phyloP scores from a whole-genome alignment of 345 rosid species.

The Citrus medica region DNA sequence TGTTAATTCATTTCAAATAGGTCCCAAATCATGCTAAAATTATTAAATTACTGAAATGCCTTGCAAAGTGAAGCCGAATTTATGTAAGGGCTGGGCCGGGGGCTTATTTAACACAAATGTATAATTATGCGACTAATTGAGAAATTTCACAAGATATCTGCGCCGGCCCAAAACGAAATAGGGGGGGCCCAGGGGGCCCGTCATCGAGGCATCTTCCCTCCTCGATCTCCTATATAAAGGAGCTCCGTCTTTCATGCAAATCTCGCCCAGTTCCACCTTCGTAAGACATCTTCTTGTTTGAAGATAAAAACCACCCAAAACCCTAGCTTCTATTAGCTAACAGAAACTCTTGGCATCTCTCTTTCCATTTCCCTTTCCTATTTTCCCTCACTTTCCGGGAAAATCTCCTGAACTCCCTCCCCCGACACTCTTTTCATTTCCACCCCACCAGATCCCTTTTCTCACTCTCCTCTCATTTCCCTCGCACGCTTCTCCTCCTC shows the following conservation, averaged over 20 bases:
- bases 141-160: slow-evolving; percentile 1
- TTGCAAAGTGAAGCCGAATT: no score
- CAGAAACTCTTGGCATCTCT: background rate
- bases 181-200: slow-evolving; percentile 17
- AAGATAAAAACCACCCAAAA: background rate
- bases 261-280: slow-evolving; percentile 51
- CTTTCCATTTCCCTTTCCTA: background rate
- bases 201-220: background rate
- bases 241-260: slow-evolving; percentile 34
- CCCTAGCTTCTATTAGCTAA: background rate
- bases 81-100: no score
- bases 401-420: background rate
- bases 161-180: background rate
- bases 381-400: slow-evolving; percentile 22
- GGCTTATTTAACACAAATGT: no score
- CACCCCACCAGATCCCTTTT: background rate
- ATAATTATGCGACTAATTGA: no score
- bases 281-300: slow-evolving; percentile 16
- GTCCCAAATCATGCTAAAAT: no score
- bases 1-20: no score
- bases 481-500: background rate
- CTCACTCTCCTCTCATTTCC: no score
- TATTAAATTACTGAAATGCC: no score
- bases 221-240: slow-evolving; percentile 43
- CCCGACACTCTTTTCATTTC: no score